Conservation (phyloP, 192 early-diverging fungal species). For the Mortierella antarctica region DNA sequence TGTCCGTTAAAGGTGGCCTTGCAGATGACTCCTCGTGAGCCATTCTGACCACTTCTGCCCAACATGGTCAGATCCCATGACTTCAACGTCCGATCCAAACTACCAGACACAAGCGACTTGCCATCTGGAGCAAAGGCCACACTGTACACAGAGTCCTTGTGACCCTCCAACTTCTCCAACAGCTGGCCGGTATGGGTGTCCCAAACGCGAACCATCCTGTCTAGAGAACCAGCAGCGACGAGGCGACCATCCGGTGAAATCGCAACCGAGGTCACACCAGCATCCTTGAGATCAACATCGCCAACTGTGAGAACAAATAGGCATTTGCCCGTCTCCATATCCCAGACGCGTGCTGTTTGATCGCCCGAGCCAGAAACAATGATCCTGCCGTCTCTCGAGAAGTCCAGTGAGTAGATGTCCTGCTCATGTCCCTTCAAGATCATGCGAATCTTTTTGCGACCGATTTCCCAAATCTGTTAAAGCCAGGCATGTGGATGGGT, state of each 20-base stretch:
- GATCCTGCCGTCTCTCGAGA: slow-evolving; percentile 87
- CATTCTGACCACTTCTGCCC: slow-evolving; percentile 46
- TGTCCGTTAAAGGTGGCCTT: slow-evolving; percentile 63
- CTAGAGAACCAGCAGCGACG: slow-evolving; percentile 91
- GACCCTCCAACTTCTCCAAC: slow-evolving; percentile 91
- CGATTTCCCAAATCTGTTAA: slow-evolving; percentile 75
- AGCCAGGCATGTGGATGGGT: not conserved
- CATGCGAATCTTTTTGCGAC: slow-evolving; percentile 68
- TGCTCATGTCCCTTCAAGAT: slow-evolving; percentile 89
- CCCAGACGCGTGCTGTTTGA: slow-evolving; percentile 89
- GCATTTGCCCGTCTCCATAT: slow-evolving; percentile 79
- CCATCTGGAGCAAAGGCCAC: slow-evolving; percentile 96
- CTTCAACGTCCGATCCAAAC: slow-evolving; percentile 90
- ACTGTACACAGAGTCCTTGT: slow-evolving; percentile 95
- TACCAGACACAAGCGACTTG: slow-evolving; percentile 89
- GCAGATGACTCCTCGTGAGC: slow-evolving; percentile 45
- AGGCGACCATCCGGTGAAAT: slow-evolving; percentile 89
- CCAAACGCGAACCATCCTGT: slow-evolving; percentile 95
- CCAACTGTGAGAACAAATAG: slow-evolving; percentile 82
- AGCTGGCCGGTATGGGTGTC: slow-evolving; percentile 82
- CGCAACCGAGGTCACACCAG: slow-evolving; percentile 95
- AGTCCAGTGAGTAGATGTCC: slow-evolving; percentile 98
- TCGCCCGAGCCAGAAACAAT: slow-evolving; percentile 93
- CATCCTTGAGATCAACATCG: slow-evolving; percentile 85
- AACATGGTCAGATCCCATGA: slow-evolving; percentile 86